Base-by-base conservation (phyloP, 345 rosid species). In the Acer yangbiense region DNA sequence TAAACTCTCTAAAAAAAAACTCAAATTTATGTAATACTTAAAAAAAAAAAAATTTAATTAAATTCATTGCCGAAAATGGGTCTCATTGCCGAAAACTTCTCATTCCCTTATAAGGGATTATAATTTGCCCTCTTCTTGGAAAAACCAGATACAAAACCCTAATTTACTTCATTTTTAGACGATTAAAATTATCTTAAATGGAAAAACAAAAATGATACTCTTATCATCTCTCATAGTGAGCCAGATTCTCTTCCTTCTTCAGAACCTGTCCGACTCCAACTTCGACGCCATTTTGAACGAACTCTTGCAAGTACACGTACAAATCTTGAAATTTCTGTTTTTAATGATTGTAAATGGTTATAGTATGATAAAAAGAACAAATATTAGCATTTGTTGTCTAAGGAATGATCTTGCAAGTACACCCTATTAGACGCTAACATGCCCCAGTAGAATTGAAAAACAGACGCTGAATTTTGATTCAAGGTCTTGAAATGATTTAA, bases 211-310 rank as follows among this genome's bases (percentile, higher is more conserved):
- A 43, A 50, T 50, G 55, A 3, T 50, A 50, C 17, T 13, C 55
- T 50, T 50, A 50, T 41, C 16, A 3, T 14, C 27, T 18, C 52
- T 18, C 25, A 13, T 67, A 17, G 43, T 27, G 16, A 41, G 27
- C 25, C 70, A 67, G 27, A 67, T 67, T 39, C 54, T 9, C n/a
- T 65, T 65, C 39, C 48, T 67, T 67, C 52, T 67, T 14, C 14
- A 18, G 25, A 67, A 27, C 50, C 70, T 39, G 8, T n/a, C 10
- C 27, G 27, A 41, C 7, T 67, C 52, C 52, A 41, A 67, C 6
- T 18, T 3, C 52, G 52, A 67, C 16, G 25, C 11, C 27, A 7
- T 41, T 9, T 67, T 67, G 16, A 67, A 41, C 12, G 70, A 67
- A 67, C 70, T 67, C 23, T 67, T 67, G 70, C 25, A 67, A 10